A percentile compares a stretch with the other conserved stretches of the same genome.
Conservation (phyloP, 2,329 filamentous ascomycete genomes). For the Cladophialophora immunda region DNA sequence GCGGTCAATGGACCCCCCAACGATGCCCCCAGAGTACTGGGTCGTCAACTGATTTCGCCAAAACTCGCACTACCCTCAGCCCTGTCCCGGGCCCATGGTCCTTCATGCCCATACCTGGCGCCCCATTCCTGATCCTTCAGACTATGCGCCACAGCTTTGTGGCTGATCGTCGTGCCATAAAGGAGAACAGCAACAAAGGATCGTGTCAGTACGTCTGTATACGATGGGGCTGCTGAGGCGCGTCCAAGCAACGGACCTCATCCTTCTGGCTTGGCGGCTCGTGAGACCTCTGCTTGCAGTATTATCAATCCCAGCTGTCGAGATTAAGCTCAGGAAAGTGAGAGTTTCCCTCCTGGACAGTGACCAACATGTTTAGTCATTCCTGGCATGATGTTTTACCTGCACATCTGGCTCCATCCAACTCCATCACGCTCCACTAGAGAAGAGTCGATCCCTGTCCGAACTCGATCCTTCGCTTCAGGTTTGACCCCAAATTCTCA, state of each 20-base stretch:
- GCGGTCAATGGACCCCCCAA: neutral
- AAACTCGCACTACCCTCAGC: neutral
- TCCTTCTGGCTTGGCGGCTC: slow-evolving; percentile 4
- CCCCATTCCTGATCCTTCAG: neutral
- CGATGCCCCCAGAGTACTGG: neutral
- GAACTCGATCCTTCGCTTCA: slow-evolving; percentile 16
- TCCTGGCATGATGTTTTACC: neutral
- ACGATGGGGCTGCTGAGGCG: neutral
- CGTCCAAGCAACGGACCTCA: neutral
- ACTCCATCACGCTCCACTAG: slow-evolving; percentile 16
- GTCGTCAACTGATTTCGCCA: neutral
- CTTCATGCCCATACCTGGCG: neutral
- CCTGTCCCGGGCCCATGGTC: slow-evolving; percentile 8
- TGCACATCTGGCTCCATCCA: slow-evolving; percentile 9
- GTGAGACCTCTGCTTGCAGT: neutral
- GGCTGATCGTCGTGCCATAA: neutral
- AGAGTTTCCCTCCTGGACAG: neutral
- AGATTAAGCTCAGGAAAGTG: slow-evolving; percentile 8
- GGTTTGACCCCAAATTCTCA: slow-evolving; percentile 8
- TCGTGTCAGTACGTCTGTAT: neutral
- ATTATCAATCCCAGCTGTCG: neutral
- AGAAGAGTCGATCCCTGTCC: slow-evolving; percentile 8
- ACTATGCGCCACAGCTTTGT: slow-evolving; percentile 4
- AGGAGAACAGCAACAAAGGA: neutral
- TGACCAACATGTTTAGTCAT: slow-evolving; percentile 21